phyloP scores from a whole-genome alignment of 768 basidiomycete genomes.

The Xerocomus spinulosus region DNA sequence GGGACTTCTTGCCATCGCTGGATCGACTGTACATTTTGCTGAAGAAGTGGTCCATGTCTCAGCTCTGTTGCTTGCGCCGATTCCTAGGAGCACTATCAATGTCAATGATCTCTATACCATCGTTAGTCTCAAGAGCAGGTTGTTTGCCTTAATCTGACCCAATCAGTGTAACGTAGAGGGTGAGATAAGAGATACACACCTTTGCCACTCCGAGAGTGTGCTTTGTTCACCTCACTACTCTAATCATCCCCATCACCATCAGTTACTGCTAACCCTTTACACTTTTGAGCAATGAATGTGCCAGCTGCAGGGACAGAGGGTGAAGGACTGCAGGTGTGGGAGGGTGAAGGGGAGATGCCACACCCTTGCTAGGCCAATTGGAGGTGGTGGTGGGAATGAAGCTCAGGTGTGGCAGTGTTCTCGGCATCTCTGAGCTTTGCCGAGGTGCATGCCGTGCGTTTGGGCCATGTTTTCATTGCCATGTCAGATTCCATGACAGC shows the following conservation, averaged over 20 bases:
- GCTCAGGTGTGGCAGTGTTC: too few species aligned
- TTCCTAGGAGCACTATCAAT: background rate
- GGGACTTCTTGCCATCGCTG: too few species aligned
- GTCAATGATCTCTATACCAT: background rate
- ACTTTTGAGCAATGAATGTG: background rate
- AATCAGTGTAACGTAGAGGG: background rate
- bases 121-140: background rate
- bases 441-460: background rate
- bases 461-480: background rate
- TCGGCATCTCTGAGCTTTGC: background rate
- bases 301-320: background rate
- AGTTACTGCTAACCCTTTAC: background rate
- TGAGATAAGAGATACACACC: background rate
- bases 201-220: background rate
- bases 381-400: too few species aligned
- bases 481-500: background rate
- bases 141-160: background rate
- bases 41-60: too few species aligned
- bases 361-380: background rate
- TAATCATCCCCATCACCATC: background rate
- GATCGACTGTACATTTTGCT: too few species aligned
- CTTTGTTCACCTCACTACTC: background rate
- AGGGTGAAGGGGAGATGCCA: background rate
- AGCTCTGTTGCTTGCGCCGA: background rate
- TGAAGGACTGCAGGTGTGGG: background rate